Evolutionary conservation across 2,329 filamentous ascomycete genomes (phyloP).

Genomic region (Ilyonectria destructans): DNA sequence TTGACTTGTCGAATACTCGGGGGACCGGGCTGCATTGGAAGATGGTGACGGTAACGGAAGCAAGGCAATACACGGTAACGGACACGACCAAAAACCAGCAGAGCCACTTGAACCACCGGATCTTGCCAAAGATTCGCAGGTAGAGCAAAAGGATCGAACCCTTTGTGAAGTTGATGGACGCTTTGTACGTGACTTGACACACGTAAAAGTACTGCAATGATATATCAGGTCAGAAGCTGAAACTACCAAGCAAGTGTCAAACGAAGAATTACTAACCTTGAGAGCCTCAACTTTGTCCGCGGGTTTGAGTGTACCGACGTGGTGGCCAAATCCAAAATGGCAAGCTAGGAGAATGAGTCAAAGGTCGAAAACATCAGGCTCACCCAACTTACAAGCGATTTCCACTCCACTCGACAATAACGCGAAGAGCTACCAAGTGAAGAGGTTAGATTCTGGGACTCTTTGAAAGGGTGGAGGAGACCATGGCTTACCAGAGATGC

Average conservation of each 20-base stretch:
- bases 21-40: conserved; percentile 54
- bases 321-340: conserved; percentile 45
- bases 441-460: conserved; percentile 7
- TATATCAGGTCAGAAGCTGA: background rate
- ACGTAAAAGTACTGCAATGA: conserved; percentile 46
- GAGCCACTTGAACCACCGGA: conserved; percentile 48
- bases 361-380: background rate
- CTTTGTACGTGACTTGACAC: conserved; percentile 52
- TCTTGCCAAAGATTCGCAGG: conserved; percentile 51
- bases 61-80: conserved; percentile 48
- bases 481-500: conserved; percentile 38
- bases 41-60: conserved; percentile 49
- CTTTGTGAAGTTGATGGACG: conserved; percentile 53
- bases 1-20: conserved; percentile 59
- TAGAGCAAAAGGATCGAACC: conserved; percentile 55
- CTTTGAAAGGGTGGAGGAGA: background rate
- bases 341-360: conserved; percentile 38
- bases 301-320: conserved; percentile 29
- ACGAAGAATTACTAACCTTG: conserved; percentile 32
- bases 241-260: background rate
- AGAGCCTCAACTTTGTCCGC: conserved; percentile 41
- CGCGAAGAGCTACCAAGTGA: conserved; percentile 29
- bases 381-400: conserved; percentile 33
- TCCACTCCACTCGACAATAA: conserved; percentile 37
- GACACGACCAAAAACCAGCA: conserved; percentile 45